These are phyloP conservation scores for Rhodotorula sphaerocarpa DNA, from an alignment of 768 basidiomycete genomes.

Conservation along the genomic window DNA sequence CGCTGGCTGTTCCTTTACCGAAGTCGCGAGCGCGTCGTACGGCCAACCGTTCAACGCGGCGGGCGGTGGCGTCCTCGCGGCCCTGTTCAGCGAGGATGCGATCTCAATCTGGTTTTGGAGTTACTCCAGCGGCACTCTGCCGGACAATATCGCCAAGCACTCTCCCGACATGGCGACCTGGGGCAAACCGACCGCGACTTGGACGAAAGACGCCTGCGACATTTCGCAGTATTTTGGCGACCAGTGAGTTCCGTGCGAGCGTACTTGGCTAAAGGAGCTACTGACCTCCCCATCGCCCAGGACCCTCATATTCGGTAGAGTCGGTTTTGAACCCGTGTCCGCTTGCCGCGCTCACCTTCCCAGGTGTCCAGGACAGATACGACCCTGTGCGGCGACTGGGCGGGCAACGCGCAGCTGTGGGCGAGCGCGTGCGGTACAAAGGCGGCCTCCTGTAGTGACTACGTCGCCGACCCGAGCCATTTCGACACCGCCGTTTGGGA, in stretches of 20 bases:
- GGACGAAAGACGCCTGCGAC: slow-evolving; percentile 8
- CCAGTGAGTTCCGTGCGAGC: slow-evolving; percentile 1
- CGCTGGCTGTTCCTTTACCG: slow-evolving; percentile 17
- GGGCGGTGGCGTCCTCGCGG: slow-evolving; percentile 16
- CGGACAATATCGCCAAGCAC: slow-evolving; percentile 7
- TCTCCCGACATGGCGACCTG: slow-evolving; percentile 15
- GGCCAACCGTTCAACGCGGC: slow-evolving; percentile 16
- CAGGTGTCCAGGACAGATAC: not conserved
- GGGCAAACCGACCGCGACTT: slow-evolving; percentile 17
- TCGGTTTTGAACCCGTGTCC: too few relatives aligned
- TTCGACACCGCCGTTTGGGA: slow-evolving; percentile 21
- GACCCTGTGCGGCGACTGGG: slow-evolving; percentile 27
- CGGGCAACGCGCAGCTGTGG: slow-evolving; percentile 5
- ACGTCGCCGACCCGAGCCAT: slow-evolving; percentile 8
- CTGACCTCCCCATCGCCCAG: not conserved
- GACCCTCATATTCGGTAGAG: too few relatives aligned
- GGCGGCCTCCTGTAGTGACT: slow-evolving; percentile 11
- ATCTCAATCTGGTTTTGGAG: slow-evolving; percentile 24
- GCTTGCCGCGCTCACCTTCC: too few relatives aligned
- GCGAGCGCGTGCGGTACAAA: not conserved
- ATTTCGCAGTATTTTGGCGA: slow-evolving; percentile 12
- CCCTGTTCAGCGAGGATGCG: slow-evolving; percentile 1
- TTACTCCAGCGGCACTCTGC: slow-evolving; percentile 1
- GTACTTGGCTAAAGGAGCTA: not conserved
- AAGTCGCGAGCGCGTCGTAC: not conserved